These are phyloP conservation scores for Vaccinium myrtillus DNA, from an alignment of 148 eudicot species.

Conservation along the genomic window DNA sequence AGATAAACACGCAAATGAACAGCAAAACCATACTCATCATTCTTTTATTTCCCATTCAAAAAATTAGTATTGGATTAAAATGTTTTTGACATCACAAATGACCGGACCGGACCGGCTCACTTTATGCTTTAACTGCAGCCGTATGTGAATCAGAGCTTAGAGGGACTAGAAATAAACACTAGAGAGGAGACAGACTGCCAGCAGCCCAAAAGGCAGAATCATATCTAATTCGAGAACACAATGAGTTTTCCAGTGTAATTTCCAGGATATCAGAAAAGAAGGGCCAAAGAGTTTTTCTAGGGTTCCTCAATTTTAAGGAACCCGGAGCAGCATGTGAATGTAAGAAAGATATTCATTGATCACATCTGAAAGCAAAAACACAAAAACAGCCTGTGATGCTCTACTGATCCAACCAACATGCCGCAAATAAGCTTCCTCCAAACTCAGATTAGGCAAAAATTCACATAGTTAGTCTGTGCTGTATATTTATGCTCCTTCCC, in stretches of 20 bases:
- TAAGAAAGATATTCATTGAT: background rate
- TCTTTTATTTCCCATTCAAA: background rate
- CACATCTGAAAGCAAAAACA: background rate
- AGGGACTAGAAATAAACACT: background rate
- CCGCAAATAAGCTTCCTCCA: background rate
- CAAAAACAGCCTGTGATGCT: slow-evolving; percentile 9
- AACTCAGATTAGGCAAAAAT: slow-evolving; percentile 6
- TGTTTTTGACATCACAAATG: background rate
- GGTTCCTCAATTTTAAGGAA: background rate
- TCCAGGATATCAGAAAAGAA: background rate
- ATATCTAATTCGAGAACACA: background rate
- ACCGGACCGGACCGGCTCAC: background rate
- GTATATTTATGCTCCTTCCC: background rate
- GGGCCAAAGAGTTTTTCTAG: background rate
- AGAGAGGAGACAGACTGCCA: background rate
- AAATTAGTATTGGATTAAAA: background rate
- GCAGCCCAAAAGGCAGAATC: background rate
- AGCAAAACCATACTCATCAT: too few relatives aligned
- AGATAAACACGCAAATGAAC: too few relatives aligned
- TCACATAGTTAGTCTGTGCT: background rate
- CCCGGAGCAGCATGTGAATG: background rate
- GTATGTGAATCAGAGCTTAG: background rate
- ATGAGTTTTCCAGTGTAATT: background rate
- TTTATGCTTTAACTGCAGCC: background rate
- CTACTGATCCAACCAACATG: background rate